These are phyloP conservation scores for Solanum okadae DNA, from an alignment of 257 asterid genomes.

Conservation along the genomic window DNA sequence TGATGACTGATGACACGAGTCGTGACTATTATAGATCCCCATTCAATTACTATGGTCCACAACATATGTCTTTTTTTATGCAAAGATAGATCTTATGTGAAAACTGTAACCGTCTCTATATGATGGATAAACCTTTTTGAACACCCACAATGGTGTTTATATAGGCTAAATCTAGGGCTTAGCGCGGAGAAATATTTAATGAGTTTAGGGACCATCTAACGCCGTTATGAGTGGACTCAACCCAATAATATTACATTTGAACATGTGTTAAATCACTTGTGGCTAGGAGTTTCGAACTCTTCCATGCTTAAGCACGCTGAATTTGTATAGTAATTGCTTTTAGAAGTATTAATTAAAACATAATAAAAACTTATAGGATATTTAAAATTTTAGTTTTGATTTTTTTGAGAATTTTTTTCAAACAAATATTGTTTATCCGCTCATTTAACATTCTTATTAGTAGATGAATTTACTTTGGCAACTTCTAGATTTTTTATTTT, in stretches of 20 bases:
- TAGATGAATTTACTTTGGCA: not conserved
- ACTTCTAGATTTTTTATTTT: not conserved
- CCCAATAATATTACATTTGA: not conserved
- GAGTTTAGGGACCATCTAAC: not conserved
- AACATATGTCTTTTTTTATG: not conserved
- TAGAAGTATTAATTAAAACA: not conserved
- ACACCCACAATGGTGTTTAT: not conserved
- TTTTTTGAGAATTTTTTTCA: too few relatives aligned
- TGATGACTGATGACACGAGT: not conserved
- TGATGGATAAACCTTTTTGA: not conserved
- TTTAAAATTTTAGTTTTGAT: not conserved
- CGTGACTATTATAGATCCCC: not conserved
- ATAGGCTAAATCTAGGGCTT: not conserved
- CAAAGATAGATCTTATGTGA: not conserved
- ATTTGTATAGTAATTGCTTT: too few relatives aligned
- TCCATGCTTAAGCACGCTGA: too few relatives aligned
- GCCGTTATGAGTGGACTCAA: not conserved
- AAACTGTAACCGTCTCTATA: rapidly evolving
- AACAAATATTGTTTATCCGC: not conserved
- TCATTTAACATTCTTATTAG: not conserved
- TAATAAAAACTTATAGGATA: not conserved
- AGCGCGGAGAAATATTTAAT: not conserved
- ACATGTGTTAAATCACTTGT: not conserved
- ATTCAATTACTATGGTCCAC: not conserved
- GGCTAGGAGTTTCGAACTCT: too few relatives aligned